phyloP scores from a whole-genome alignment of 2,329 filamentous ascomycete species.

The Elsinoe fawcettii region DNA sequence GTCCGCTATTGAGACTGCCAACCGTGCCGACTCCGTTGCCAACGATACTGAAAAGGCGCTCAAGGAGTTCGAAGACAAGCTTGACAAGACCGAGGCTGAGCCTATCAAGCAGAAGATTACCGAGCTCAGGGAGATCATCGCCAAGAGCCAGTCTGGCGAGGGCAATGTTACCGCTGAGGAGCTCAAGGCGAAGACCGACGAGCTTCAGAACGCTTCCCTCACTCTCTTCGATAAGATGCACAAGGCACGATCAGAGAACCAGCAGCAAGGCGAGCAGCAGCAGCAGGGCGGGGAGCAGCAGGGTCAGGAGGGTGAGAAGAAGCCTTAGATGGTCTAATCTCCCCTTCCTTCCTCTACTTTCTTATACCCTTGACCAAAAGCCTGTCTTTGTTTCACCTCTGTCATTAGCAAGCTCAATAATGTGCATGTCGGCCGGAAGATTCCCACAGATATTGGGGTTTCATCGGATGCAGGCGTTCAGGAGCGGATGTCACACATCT shows the following conservation, averaged over 20 bases:
- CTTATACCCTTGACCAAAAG: not conserved
- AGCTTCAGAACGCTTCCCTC: constrained; percentile 90
- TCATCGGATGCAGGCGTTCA: constrained; percentile 11
- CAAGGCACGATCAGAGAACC: constrained; percentile 66
- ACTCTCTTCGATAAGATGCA: constrained; percentile 99
- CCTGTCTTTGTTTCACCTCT: not conserved
- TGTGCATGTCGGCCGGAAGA: constrained; percentile 9
- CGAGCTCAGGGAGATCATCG: constrained; percentile 69
- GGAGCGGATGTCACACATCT: constrained; percentile 3
- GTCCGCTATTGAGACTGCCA: constrained; percentile 87
- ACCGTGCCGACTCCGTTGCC: constrained; percentile 90
- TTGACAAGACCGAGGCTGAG: constrained; percentile 94
- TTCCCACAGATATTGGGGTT: not conserved
- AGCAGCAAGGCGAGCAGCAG: constrained; percentile 36
- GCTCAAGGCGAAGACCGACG: constrained; percentile 97
- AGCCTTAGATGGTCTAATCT: constrained; percentile 44
- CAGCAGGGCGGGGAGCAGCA: constrained; percentile 32
- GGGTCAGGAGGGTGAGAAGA: constrained; percentile 62
- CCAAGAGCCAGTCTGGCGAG: constrained; percentile 92
- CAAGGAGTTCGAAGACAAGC: constrained; percentile 90
- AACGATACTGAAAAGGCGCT: constrained; percentile 98
- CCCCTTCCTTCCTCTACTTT: not conserved
- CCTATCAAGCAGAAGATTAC: constrained; percentile 95
- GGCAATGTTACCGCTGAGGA: constrained; percentile 76
- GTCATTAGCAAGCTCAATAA: constrained; percentile 7